Conservation (phyloP, 2,329 filamentous ascomycete genomes). For the Phialophora macrospora region DNA sequence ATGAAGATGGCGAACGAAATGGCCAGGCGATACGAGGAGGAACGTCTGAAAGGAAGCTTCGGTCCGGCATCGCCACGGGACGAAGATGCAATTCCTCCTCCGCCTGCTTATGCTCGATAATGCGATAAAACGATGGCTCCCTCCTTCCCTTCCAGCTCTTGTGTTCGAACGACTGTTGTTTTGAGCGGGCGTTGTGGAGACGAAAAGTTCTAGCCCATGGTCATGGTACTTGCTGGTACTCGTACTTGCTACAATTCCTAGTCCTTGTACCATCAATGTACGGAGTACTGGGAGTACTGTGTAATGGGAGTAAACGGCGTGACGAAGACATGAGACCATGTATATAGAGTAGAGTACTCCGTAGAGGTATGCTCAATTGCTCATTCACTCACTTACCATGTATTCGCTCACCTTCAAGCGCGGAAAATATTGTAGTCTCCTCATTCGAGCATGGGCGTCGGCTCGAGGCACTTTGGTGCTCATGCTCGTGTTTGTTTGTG, state of each 20-base stretch:
- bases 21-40: conserved; percentile 79
- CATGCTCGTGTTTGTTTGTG: too few species aligned
- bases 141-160: not conserved
- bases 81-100: conserved; percentile 49
- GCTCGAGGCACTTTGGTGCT: too few species aligned
- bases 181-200: not conserved
- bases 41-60: conserved; percentile 60
- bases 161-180: not conserved
- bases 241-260: not conserved
- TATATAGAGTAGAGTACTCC: not conserved
- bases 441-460: not conserved
- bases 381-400: not conserved
- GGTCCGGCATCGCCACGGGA: conserved; percentile 35
- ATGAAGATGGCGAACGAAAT: conserved; percentile 88
- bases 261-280: conserved; percentile 6
- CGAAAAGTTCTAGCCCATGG: not conserved
- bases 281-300: too few species aligned
- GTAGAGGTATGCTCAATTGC: not conserved
- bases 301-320: not conserved
- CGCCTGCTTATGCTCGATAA: conserved; percentile 54
- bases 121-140: not conserved
- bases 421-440: too few species aligned
- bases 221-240: not conserved
- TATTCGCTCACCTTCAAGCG: not conserved
- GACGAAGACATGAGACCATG: not conserved